Conservation (phyloP, 1,284 basidiomycete species). For the Cutaneotrichosporon spelunceum region DNA sequence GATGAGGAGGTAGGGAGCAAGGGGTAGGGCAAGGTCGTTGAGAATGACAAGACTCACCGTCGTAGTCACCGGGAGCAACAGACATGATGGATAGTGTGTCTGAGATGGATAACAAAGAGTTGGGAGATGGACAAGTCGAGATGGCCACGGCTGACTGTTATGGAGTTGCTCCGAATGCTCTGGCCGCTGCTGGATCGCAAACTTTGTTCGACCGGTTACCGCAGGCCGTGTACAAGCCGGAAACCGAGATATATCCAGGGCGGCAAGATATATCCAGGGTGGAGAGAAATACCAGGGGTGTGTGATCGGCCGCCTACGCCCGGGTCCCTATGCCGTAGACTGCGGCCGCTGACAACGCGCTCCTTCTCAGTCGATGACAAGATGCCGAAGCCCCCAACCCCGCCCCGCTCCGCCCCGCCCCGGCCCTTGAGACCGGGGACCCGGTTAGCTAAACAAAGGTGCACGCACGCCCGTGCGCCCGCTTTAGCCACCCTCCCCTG, state of each 20-base stretch:
- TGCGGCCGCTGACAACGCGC: too few relatives aligned
- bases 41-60: too few relatives aligned
- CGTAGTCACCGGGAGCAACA: conserved; percentile 43
- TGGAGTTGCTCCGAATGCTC: background rate
- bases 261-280: too few relatives aligned
- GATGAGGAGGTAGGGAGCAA: background rate
- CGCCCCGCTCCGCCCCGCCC: too few relatives aligned
- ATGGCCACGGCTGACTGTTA: background rate
- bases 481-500: background rate
- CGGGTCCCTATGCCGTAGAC: background rate
- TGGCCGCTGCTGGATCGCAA: background rate
- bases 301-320: background rate
- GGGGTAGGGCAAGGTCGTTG: too few relatives aligned
- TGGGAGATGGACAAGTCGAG: conserved; percentile 6
- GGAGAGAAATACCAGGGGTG: too few relatives aligned
- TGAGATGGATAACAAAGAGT: background rate
- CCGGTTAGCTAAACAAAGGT: too few relatives aligned
- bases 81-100: conserved; percentile 24
- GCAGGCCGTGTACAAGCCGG: conserved; percentile 1
- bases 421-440: too few relatives aligned
- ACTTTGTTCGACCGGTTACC: conserved; percentile 1
- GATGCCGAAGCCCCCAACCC: too few relatives aligned
- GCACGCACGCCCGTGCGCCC: too few relatives aligned
- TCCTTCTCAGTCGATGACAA: too few relatives aligned
- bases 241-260: conserved; percentile 1